Conservation (phyloP, 228 moss, liverwort and hornwort species). For the Sphagnum magellanicum region DNA sequence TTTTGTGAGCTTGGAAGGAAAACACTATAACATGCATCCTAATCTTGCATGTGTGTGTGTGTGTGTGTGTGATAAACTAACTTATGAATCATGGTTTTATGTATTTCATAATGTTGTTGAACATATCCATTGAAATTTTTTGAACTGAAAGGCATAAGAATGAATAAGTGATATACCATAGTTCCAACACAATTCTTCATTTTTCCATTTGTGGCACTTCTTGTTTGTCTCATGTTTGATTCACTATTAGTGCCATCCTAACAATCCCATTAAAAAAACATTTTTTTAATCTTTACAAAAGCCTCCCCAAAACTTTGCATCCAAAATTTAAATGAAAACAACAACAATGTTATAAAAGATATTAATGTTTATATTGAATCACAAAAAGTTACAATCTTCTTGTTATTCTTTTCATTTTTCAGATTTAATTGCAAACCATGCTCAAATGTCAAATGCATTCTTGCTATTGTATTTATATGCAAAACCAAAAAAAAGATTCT, state of each 20-base stretch:
- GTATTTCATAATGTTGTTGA: too few relatives aligned
- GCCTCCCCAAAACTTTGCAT: neutral
- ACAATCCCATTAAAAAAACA: neutral
- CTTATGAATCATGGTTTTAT: too few relatives aligned
- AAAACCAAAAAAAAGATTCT: slow-evolving; percentile 1
- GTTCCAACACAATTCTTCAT: slow-evolving; percentile 26
- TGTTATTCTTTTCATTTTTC: neutral
- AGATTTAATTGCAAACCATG: neutral
- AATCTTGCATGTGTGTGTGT: too few relatives aligned
- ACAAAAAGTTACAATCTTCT: neutral
- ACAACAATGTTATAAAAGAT: neutral
- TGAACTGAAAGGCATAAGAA: neutral
- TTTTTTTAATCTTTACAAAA: too few relatives aligned
- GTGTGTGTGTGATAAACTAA: too few relatives aligned
- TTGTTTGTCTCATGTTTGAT: slow-evolving; percentile 10
- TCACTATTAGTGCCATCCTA: slow-evolving; percentile 14
- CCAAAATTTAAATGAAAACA: neutral
- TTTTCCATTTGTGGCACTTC: slow-evolving; percentile 18
- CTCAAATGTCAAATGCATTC: neutral
- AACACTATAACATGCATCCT: too few relatives aligned
- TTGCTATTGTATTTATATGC: neutral
- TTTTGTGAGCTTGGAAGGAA: too few relatives aligned
- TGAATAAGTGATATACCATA: slow-evolving; percentile 11
- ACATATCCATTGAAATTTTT: neutral
- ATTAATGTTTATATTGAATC: neutral